These are phyloP conservation scores for Cynanchum wilfordii DNA, from an alignment of 257 asterid species.

Conservation along the genomic window DNA sequence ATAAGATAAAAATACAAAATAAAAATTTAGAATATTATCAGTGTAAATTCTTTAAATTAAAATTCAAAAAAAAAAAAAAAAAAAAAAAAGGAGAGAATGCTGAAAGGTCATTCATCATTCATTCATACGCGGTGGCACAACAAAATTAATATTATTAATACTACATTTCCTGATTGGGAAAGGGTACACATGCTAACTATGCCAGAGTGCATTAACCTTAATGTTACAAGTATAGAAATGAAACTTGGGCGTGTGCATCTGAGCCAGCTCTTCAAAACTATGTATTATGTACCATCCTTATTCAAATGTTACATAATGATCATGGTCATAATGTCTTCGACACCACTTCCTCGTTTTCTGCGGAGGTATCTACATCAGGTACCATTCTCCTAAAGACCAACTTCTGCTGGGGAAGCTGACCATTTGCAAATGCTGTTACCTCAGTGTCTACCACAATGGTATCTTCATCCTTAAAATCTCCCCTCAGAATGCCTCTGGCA, in stretches of 20 bases:
- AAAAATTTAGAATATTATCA: too few relatives aligned
- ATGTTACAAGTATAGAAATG: not conserved
- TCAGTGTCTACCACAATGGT: constrained; percentile 60
- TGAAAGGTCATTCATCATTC: too few relatives aligned
- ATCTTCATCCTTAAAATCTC: constrained; percentile 83
- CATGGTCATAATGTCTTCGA: constrained; percentile 31
- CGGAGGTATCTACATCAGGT: constrained; percentile 34
- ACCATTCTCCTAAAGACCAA: constrained; percentile 48
- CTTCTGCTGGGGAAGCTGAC: constrained; percentile 85
- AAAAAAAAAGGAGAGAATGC: too few relatives aligned
- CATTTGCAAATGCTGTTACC: constrained; percentile 64
- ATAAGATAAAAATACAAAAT: too few relatives aligned
- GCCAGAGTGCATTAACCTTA: too few relatives aligned
- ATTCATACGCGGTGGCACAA: too few relatives aligned
- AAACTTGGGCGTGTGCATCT: not conserved
- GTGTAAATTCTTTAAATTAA: too few relatives aligned
- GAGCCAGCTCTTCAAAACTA: not conserved
- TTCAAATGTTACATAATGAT: not conserved
- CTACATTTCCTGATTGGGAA: too few relatives aligned
- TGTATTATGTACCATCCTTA: not conserved
- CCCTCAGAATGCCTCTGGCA: constrained; percentile 86
- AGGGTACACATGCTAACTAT: too few relatives aligned
- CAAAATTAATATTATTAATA: too few relatives aligned
- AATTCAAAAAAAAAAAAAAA: too few relatives aligned
- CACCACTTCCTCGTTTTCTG: constrained; percentile 45